Evolutionary conservation across 2,329 filamentous ascomycete species (phyloP).

Genomic region (Thielaviopsis populi): DNA sequence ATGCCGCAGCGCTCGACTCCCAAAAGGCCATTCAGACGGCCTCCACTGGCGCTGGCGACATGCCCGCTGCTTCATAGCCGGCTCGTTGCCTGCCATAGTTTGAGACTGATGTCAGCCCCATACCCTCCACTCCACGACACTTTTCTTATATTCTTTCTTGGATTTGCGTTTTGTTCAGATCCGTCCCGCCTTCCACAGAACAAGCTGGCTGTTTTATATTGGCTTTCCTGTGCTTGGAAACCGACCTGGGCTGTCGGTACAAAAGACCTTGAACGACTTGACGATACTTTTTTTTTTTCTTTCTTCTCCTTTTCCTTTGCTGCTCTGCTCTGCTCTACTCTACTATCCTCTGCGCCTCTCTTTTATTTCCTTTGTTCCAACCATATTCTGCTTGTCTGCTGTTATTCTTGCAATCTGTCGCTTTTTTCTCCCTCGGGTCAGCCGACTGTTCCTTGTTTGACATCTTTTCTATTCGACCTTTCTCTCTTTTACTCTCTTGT

Average conservation of each 20-base stretch:
- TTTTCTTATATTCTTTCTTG: conserved; percentile 9
- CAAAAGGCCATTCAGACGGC: neutral
- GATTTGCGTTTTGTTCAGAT: conserved; percentile 7
- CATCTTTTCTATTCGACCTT: conserved; percentile 5
- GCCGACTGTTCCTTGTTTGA: conserved; percentile 8
- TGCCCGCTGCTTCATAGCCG: neutral
- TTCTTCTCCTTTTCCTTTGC: conserved; percentile 3
- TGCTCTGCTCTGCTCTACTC: neutral
- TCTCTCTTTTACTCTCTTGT: neutral
- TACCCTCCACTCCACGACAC: neutral
- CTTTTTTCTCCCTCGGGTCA: neutral
- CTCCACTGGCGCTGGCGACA: neutral
- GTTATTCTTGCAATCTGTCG: neutral
- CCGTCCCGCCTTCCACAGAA: neutral
- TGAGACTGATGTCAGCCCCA: neutral
- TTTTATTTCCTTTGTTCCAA: conserved; percentile 1
- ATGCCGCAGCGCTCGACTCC: neutral
- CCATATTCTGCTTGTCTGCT: conserved; percentile 1
- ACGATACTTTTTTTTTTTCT: conserved; percentile 11
- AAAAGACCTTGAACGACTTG: conserved; percentile 15
- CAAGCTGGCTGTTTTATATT: neutral
- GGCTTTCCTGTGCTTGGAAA: neutral
- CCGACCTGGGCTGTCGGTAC: conserved; percentile 2
- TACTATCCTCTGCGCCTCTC: neutral
- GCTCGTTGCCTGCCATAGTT: neutral